Percentiles rank a stretch among this genome's conserved stretches.
These are phyloP conservation scores for Phytophthora foliorum DNA, from an alignment of 352 stramenopile genomes.

Conservation along the genomic window DNA sequence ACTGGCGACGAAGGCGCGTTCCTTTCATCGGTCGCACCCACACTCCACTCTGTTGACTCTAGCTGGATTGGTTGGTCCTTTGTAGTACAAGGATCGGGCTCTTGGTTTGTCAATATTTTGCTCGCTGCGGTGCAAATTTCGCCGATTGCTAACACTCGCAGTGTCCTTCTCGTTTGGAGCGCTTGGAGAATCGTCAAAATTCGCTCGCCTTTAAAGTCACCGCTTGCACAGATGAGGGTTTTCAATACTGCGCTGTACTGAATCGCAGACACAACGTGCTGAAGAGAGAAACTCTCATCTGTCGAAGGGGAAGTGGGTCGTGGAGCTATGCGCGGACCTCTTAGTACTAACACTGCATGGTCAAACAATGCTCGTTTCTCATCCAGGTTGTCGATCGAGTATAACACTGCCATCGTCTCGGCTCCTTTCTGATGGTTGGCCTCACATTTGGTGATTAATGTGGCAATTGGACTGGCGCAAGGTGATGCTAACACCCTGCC, in stretches of 20 bases:
- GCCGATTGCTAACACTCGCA: slow-evolving; percentile 58
- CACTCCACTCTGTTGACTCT: background rate
- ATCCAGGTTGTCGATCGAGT: slow-evolving; percentile 34
- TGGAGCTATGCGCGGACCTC: background rate
- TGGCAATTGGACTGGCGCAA: slow-evolving; percentile 40
- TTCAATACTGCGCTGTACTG: slow-evolving; percentile 56
- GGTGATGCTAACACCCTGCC: slow-evolving; percentile 26
- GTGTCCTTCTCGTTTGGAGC: slow-evolving; percentile 49
- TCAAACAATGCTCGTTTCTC: slow-evolving; percentile 67
- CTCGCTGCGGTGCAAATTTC: slow-evolving; percentile 28
- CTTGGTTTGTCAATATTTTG: slow-evolving; percentile 11
- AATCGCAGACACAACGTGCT: slow-evolving; percentile 57
- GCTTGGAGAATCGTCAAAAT: slow-evolving; percentile 48
- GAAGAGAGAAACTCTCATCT: slow-evolving; percentile 33
- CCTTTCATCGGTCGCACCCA: background rate
- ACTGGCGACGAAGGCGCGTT: slow-evolving; percentile 1
- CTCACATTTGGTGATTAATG: slow-evolving; percentile 41
- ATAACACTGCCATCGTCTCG: slow-evolving; percentile 40
- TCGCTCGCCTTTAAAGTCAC: slow-evolving; percentile 41
- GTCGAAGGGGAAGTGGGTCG: slow-evolving; percentile 9
- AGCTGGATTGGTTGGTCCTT: background rate
- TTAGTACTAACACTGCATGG: slow-evolving; percentile 50
- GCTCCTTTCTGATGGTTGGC: slow-evolving; percentile 28
- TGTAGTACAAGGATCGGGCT: background rate
- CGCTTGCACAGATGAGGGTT: slow-evolving; percentile 46